Conservation (phyloP, 768 basidiomycete genomes). For the Dioszegia crocea region DNA sequence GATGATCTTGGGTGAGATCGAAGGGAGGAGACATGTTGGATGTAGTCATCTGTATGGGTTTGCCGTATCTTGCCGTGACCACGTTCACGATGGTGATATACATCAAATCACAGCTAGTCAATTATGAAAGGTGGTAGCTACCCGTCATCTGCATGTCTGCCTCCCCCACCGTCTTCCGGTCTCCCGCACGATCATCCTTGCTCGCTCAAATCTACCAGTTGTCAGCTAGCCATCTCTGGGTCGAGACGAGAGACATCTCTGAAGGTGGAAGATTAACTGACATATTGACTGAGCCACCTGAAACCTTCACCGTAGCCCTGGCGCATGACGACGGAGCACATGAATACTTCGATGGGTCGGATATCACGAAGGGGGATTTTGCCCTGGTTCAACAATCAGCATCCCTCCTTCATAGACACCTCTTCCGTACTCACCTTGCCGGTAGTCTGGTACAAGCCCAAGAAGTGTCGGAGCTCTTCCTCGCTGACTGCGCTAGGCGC, state of each 20-base stretch:
- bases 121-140: no score
- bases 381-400: conserved; percentile 51
- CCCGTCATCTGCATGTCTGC: no score
- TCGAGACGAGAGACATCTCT: no score
- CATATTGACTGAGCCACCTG: conserved; percentile 97
- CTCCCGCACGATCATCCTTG: no score
- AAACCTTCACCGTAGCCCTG: conserved; percentile 99
- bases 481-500: conserved; percentile 96
- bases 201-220: conserved; percentile 11
- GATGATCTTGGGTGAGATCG: neutral
- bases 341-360: conserved; percentile 97
- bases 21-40: no score
- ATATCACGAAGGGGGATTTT: conserved; percentile 96
- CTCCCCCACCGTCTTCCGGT: no score
- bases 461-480: conserved; percentile 89
- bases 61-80: no score
- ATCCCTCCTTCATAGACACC: no score
- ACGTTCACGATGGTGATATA: no score
- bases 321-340: conserved; percentile 99
- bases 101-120: no score
- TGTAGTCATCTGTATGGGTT: no score
- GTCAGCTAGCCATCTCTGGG: neutral
- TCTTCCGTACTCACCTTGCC: conserved; percentile 60
- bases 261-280: conserved; percentile 50
- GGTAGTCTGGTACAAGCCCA: conserved; percentile 97